Base-by-base conservation (phyloP, 2,329 filamentous ascomycete genomes). In the Penicillium sp. region DNA sequence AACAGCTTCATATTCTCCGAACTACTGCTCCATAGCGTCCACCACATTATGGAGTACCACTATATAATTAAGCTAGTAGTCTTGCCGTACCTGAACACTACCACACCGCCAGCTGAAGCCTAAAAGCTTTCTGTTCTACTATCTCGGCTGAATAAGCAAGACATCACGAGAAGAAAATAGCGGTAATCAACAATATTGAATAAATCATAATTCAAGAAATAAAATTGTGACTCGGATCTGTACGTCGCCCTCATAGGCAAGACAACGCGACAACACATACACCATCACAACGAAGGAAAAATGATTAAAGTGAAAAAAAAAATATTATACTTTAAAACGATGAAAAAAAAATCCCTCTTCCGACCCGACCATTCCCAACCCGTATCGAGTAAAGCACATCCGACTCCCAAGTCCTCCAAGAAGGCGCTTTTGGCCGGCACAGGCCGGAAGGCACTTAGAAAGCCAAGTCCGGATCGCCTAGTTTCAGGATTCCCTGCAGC, bases 381-480 rank as follows among this genome's bases (percentile, higher is more conserved):
- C 46, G 52, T 33, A 7, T 25, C 37, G 33, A 54, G 37, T 49
- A 53, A 30, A 22, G 40, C 60, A 49, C 55, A 58, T 63, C 58
- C 58, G 55, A 61, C 28, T 59, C 43, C 46, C 30, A 33, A 14
- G 5, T n/a, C 16, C 45, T 13, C 30, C 19, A n/a, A 40, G 37
- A n/a, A n/a, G 7, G n/a, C 10, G 40, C n/a, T 19, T 42, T 58
- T 42, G 45, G 42, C 65, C 66, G 68, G 68, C 62, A 67, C 56
- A 65, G 56, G 35, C 64, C 69, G 69, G 69, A 70, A 66, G 64
- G 56, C 61, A 62, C 49, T 40, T 57, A 46, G 52, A 60, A 64
- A 64, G 58, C 63, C 60, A 64, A 68, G 66, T 69, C 63, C 63
- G 68, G 67, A 69, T 71, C 68, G 63, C 59, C 68, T 51, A 69